Evolutionary conservation across 139 green algal species (phyloP), one percentile per base, ranked within the genome.

Genomic region (Micromonas commoda): DNA sequence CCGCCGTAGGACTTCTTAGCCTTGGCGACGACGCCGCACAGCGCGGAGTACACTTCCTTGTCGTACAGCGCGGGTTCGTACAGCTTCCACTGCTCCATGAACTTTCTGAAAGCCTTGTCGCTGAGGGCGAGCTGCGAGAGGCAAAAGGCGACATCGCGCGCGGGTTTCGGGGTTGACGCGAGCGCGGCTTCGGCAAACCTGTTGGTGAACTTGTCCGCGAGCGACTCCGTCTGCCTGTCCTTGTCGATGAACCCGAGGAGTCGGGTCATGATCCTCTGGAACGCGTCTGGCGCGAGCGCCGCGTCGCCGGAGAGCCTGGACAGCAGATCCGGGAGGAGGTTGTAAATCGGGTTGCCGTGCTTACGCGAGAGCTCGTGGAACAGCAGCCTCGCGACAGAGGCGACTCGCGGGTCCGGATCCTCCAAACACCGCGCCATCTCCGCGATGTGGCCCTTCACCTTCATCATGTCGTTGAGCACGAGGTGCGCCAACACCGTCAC

Each of bases 381-480:
- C 81, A 96, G 94, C 29, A 96, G 83, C 24, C 37, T 39, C 26
- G 75, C 81, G 26, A 86, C 61, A 6, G 24, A 29, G 32, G 61
- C 37, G 1, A 73, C 63, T 0, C 74, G 5, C 24, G 64, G 33
- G 24, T 93, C 84, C 0, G 37, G 29, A 67, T 96, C 91, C 77
- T 87, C 84, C 73, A 97, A 85, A 80, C 90, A 89, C 37, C 89
- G 35, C 21, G 92, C 92, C 82, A 97, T 85, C 24, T 84, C 73
- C 19, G 86, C 85, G 76, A 97, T 93, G 85, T 97, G 85, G 9
- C 94, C 92, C 83, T 96, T 96, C 45, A 95, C 91, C 86, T 97
- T 98, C 83, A 97, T 91, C 91, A 97, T 96, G 86, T 97, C 93
- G 74, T 95, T 94, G 67, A 98, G 85, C 77, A 98, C 93, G 13